Conservation (phyloP, 441 rosid species). For the Aleurites moluccanus region DNA sequence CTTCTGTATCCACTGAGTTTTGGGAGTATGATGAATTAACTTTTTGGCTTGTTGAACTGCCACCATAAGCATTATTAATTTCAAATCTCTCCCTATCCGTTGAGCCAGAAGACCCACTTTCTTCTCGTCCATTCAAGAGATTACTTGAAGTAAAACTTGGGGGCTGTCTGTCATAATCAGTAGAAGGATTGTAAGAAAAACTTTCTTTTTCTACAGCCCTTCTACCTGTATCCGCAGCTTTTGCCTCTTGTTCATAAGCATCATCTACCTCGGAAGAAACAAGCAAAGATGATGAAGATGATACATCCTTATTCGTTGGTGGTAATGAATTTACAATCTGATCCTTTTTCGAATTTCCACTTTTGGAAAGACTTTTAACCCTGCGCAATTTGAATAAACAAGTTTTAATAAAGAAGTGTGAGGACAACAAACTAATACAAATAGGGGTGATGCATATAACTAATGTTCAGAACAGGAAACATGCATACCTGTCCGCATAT, state of each 20-base stretch:
- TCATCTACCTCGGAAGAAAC: constrained; percentile 53
- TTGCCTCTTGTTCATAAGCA: constrained; percentile 56
- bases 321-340: constrained; percentile 49
- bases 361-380: constrained; percentile 96
- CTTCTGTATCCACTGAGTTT: constrained; percentile 58
- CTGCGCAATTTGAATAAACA: constrained; percentile 43
- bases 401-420: constrained; percentile 12
- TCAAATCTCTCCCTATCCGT: constrained; percentile 62
- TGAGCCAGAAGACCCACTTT: constrained; percentile 52
- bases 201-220: constrained; percentile 61
- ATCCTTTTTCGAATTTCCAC: constrained; percentile 85
- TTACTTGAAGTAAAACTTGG: constrained; percentile 43
- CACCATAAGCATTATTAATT: constrained; percentile 43
- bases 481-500: constrained; percentile 90
- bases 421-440: constrained; percentile 8
- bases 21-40: constrained; percentile 47
- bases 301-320: constrained; percentile 52
- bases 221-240: constrained; percentile 52
- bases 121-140: constrained; percentile 49
- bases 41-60: constrained; percentile 58
- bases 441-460: constrained; percentile 1
- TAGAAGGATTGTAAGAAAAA: constrained; percentile 37
- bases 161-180: constrained; percentile 53
- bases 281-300: constrained; percentile 44
- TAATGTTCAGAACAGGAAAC: constrained; percentile 25